Conservation (phyloP, 768 basidiomycete species). For the Cystofilobasidium bisporidii region DNA sequence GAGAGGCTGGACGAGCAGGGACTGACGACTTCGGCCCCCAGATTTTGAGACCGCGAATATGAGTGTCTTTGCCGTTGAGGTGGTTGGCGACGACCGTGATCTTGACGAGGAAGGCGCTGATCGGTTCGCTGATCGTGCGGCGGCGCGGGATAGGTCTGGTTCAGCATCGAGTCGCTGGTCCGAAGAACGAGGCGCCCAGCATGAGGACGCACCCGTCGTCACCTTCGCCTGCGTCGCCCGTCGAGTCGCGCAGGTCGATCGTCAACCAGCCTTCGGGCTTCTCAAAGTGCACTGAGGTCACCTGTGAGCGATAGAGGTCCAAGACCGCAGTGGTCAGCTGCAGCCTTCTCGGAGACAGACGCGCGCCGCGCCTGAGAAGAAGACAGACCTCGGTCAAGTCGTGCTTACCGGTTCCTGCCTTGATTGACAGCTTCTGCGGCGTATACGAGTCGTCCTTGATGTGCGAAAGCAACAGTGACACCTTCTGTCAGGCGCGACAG, state of each 20-base stretch:
- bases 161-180: no score
- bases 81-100: constrained; percentile 85
- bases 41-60: constrained; percentile 82
- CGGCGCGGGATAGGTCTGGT: no score
- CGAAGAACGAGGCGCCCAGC: no score
- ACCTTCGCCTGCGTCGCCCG: constrained; percentile 47
- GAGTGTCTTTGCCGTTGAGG: constrained; percentile 98
- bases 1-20: background rate
- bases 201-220: constrained; percentile 73
- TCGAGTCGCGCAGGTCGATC: constrained; percentile 60
- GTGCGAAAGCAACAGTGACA: constrained; percentile 60
- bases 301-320: constrained; percentile 26
- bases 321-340: background rate
- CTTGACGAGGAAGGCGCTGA: constrained; percentile 82
- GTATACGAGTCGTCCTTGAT: constrained; percentile 91
- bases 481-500: constrained; percentile 51
- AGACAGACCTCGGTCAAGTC: constrained; percentile 86
- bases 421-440: constrained; percentile 76
- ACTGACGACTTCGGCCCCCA: constrained; percentile 52
- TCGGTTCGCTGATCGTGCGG: constrained; percentile 78
- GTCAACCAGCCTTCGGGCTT: constrained; percentile 93
- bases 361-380: no score
- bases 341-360: no score
- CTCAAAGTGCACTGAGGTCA: constrained; percentile 59
- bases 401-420: constrained; percentile 80